Evolutionary conservation across 108 stramenopile species (phyloP).

Genomic region (Cyclotella distinguenda): DNA sequence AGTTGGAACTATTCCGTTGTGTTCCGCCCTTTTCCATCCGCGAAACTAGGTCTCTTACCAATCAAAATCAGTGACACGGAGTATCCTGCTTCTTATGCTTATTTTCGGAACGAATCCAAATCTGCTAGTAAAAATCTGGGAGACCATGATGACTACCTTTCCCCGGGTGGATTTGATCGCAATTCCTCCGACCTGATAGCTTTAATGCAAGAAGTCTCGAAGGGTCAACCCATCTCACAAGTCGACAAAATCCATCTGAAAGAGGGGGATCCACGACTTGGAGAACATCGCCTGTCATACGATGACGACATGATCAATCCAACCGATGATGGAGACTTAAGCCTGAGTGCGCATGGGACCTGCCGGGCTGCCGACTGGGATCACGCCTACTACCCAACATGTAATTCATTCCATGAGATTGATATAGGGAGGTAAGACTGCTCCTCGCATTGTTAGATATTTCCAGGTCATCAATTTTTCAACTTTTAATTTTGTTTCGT

Average conservation of each 20-base stretch:
- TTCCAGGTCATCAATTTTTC: too few species aligned
- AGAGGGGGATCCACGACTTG: too few species aligned
- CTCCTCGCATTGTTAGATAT: too few species aligned
- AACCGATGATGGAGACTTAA: constrained; percentile 1
- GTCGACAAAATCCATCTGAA: constrained; percentile 8
- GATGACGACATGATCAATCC: neutral
- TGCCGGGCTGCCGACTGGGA: constrained; percentile 28
- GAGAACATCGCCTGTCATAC: neutral
- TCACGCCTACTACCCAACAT: constrained; percentile 51
- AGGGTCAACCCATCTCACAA: neutral
- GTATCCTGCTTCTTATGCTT: constrained; percentile 17
- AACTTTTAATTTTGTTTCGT: too few species aligned
- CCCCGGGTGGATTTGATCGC: constrained; percentile 32
- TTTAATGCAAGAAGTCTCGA: neutral
- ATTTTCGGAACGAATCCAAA: constrained; percentile 4
- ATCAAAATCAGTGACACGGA: constrained; percentile 9
- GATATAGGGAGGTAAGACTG: too few species aligned
- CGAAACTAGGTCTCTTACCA: neutral
- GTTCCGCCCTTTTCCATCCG: constrained; percentile 9
- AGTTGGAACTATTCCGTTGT: constrained; percentile 9
- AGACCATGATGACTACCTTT: neutral
- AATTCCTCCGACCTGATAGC: neutral
- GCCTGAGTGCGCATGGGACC: constrained; percentile 1
- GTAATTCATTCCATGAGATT: constrained; percentile 65
- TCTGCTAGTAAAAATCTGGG: constrained; percentile 10